Base-by-base conservation (phyloP, 306 rosid species). In the Parietaria judaica region DNA sequence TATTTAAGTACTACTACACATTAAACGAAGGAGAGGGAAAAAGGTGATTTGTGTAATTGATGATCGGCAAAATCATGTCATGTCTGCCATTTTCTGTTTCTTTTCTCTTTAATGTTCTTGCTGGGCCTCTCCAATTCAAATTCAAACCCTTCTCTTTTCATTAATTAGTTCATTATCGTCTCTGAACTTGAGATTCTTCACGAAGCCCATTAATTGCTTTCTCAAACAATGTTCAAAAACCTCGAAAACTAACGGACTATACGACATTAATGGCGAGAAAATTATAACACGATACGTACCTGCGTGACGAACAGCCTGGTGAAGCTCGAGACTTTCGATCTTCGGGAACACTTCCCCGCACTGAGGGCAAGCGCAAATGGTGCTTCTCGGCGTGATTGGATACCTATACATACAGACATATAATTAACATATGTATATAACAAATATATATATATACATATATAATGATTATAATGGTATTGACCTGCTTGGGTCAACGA, bases 311-410 rank as follows among this genome's bases (percentile, higher is more conserved):
- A 83, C 74, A 61, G 88, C 86, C 70, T 88, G 97, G 75, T 94
- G 99, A 79, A 84, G 90, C 72, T 94, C 94, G 77, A 88, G 72
- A 67, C 82, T 86, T 71, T 94, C 99, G 54, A 79, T 66, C 74
- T 94, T 88, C 2, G 95, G 85, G 76, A 94, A 94, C 11, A 84
- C 77, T 71, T 94, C 97, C 56, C 99, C 99, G 56, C 99, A 94
- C n/a, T 80, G 85, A 67, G 96, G 72, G 69, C 99, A 94, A 54
- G 85, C 72, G 70, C 95, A 79, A 3, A 94, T 56, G 4, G 79
- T 82, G 80, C 81, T 80, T 79, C 95, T 81, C 1, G 94, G 81
- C 68, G 36, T 46, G 35, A 79, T 63, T 54, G 94, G 90, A 56
- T 77, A 76, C 85, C 99, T 88, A 1, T 7, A 49, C 1, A 49